Evolutionary conservation across 2,329 filamentous ascomycete species (phyloP).

Genomic region (Geoglossum cookeanum): DNA sequence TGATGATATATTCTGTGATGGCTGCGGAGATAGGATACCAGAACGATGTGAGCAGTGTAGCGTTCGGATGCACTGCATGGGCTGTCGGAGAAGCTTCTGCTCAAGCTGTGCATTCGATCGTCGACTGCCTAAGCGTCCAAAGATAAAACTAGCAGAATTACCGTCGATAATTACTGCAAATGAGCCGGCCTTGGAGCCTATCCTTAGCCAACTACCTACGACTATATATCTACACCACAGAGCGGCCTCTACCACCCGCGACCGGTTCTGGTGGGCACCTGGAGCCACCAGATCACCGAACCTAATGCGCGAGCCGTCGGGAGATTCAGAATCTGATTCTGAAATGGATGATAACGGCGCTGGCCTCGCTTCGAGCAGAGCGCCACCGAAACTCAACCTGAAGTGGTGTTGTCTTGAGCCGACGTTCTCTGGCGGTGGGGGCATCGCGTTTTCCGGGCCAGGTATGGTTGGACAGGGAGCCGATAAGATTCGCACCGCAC

Average conservation of each 20-base stretch:
- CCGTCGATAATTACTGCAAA: neutral
- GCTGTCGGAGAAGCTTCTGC: constrained; percentile 39
- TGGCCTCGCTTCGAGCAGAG: constrained; percentile 17
- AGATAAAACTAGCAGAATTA: constrained; percentile 11
- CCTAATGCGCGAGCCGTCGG: constrained; percentile 33
- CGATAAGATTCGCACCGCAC: constrained; percentile 36
- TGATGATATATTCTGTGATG: constrained; percentile 32
- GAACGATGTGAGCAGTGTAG: constrained; percentile 42
- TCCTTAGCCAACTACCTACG: neutral
- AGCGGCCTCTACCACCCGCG: constrained; percentile 1
- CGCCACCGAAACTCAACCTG: constrained; percentile 31
- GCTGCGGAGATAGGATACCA: constrained; percentile 31
- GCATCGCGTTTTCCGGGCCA: constrained; percentile 35
- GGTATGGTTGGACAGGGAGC: constrained; percentile 29
- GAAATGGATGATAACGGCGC: neutral
- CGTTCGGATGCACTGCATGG: constrained; percentile 41
- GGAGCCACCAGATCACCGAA: constrained; percentile 35
- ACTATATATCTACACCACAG: neutral
- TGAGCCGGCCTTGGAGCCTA: neutral
- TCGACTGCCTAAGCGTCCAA: neutral
- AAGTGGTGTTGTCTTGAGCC: constrained; percentile 42
- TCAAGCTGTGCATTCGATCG: constrained; percentile 39
- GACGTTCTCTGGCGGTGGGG: constrained; percentile 38
- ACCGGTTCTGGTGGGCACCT: constrained; percentile 39
- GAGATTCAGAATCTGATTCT: neutral